phyloP scores from a whole-genome alignment of 2,329 filamentous ascomycete genomes.

The Hortaea werneckii region DNA sequence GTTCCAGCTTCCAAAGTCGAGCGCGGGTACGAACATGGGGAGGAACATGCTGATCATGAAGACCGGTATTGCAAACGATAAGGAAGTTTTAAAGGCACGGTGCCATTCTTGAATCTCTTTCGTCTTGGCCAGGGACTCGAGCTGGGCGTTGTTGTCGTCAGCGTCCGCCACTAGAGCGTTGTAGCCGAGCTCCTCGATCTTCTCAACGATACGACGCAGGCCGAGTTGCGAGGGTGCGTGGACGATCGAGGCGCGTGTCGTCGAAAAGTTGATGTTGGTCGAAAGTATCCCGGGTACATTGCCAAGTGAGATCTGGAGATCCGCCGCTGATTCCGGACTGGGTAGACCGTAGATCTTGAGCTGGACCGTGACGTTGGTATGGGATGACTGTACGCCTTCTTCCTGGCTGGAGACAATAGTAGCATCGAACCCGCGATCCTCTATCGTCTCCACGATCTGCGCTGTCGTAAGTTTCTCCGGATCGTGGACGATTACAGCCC shows the following conservation, averaged over 20 bases:
- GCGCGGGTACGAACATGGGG: slow-evolving; percentile 66
- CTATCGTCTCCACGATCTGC: slow-evolving; percentile 71
- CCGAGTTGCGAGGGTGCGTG: slow-evolving; percentile 65
- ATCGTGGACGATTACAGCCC: slow-evolving; percentile 80
- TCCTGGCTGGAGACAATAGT: slow-evolving; percentile 64
- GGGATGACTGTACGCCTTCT: slow-evolving; percentile 48
- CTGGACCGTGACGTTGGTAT: slow-evolving; percentile 50
- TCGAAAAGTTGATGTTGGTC: slow-evolving; percentile 64
- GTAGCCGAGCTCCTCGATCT: slow-evolving; percentile 70
- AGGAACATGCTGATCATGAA: slow-evolving; percentile 88
- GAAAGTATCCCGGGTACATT: slow-evolving; percentile 61
- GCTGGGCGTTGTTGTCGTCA: slow-evolving; percentile 92
- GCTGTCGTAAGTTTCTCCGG: slow-evolving; percentile 58
- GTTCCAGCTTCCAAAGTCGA: slow-evolving; percentile 66
- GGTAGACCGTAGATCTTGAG: slow-evolving; percentile 76
- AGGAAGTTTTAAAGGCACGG: slow-evolving; percentile 64
- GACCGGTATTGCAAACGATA: slow-evolving; percentile 78
- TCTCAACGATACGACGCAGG: slow-evolving; percentile 70
- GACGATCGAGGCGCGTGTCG: slow-evolving; percentile 61
- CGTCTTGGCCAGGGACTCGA: slow-evolving; percentile 92
- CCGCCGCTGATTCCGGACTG: slow-evolving; percentile 60
- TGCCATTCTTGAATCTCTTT: slow-evolving; percentile 93
- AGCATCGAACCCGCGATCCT: slow-evolving; percentile 83
- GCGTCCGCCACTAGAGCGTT: slow-evolving; percentile 84
- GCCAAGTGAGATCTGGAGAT: slow-evolving; percentile 58